phyloP scores from a whole-genome alignment of 345 rosid genomes.

The Gossypium rotundifolium region DNA sequence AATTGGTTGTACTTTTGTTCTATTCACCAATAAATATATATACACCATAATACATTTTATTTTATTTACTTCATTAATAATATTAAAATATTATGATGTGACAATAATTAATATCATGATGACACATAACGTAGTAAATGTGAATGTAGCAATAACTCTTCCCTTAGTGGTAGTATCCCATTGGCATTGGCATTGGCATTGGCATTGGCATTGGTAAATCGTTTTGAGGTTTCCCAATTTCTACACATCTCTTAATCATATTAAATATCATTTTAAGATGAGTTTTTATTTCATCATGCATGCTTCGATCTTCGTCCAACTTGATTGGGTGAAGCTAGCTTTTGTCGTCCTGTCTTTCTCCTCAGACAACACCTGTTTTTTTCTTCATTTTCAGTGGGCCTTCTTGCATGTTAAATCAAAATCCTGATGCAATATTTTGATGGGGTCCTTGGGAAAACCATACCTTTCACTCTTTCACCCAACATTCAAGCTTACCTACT shows the following conservation, averaged over 20 bases:
- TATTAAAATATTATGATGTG: too few species aligned
- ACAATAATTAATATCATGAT: accelerated
- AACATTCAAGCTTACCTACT: neutral
- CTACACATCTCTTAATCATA: too few species aligned
- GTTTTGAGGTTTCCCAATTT: too few species aligned
- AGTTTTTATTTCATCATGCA: neutral
- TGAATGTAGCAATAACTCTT: too few species aligned
- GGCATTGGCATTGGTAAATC: too few species aligned
- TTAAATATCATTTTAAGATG: slow-evolving; percentile 25
- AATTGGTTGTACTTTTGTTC: too few species aligned
- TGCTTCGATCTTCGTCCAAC: neutral
- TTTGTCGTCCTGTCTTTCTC: neutral
- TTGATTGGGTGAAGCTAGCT: too few species aligned
- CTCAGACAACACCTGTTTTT: neutral
- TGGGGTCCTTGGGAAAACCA: neutral
- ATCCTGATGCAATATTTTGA: neutral
- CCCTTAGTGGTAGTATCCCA: too few species aligned
- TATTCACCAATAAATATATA: too few species aligned
- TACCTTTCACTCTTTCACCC: neutral
- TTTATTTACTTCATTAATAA: too few species aligned
- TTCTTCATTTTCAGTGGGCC: too few species aligned
- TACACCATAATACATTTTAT: accelerated
- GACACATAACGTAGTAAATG: accelerated
- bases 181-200: too few species aligned
- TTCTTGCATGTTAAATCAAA: neutral